A percentile compares a stretch with the other conserved stretches of the same genome.
phyloP scores from a whole-genome alignment of 306 rosid genomes.

The Luffa aegyptiaca region DNA sequence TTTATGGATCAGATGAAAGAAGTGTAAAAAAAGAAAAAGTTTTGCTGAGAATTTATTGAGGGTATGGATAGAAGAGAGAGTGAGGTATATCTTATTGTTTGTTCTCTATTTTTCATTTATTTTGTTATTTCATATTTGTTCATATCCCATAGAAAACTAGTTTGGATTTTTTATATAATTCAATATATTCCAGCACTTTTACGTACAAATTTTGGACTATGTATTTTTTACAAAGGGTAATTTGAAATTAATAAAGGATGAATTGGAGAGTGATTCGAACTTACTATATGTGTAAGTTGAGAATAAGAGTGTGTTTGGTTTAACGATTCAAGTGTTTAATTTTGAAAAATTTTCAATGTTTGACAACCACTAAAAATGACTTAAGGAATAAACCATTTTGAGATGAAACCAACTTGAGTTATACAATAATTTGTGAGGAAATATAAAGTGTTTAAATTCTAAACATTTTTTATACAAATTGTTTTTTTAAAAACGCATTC shows the following conservation, averaged over 20 bases:
- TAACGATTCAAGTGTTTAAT: too few species aligned
- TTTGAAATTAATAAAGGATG: background rate
- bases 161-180: background rate
- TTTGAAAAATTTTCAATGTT: too few species aligned
- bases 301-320: too few species aligned
- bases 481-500: too few species aligned
- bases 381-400: too few species aligned
- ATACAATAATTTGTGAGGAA: too few species aligned
- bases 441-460: too few species aligned
- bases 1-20: background rate
- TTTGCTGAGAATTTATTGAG: background rate
- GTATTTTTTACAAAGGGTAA: background rate
- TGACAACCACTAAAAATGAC: too few species aligned
- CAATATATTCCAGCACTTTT: background rate
- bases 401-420: too few species aligned
- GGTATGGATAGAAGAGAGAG: background rate
- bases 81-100: background rate
- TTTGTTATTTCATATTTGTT: background rate
- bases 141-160: constrained; percentile 6
- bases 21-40: background rate
- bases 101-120: background rate
- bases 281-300: too few species aligned
- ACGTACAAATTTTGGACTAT: background rate
- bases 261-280: background rate
- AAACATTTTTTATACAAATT: too few species aligned